Percentiles rank a stretch among this genome's conserved stretches.
Conservation (phyloP, 768 basidiomycete species). For the Rhodotorula taiwanensis region DNA sequence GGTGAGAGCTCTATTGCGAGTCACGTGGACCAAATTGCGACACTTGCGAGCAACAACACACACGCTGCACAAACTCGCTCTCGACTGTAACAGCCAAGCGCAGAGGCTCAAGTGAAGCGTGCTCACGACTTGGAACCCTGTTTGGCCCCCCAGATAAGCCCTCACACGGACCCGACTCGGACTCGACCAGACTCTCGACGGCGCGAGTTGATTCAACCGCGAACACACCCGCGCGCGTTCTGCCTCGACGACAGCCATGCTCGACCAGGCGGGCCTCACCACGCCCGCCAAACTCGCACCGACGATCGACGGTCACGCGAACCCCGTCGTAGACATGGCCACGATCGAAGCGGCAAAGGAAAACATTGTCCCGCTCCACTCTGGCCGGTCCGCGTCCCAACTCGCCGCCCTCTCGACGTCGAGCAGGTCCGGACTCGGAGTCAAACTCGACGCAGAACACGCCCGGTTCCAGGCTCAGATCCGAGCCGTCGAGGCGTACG, state of each 20-base stretch:
- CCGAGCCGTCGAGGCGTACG: conserved; percentile 45
- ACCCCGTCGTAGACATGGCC: conserved; percentile 45
- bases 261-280: not conserved
- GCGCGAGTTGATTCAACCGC: too few relatives aligned
- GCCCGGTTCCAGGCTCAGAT: conserved; percentile 44
- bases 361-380: conserved; percentile 49
- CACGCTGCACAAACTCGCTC: too few relatives aligned
- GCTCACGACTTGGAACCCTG: too few relatives aligned
- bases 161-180: too few relatives aligned
- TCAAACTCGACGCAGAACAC: conserved; percentile 47
- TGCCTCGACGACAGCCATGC: not conserved
- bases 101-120: too few relatives aligned
- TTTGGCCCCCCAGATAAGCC: not conserved
- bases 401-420: conserved; percentile 47
- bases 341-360: conserved; percentile 50
- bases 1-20: too few relatives aligned
- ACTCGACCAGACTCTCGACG: too few relatives aligned
- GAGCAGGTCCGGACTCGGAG: conserved; percentile 60
- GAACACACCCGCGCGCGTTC: not conserved
- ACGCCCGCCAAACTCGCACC: not conserved
- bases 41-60: too few relatives aligned
- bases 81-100: too few relatives aligned
- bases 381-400: conserved; percentile 49
- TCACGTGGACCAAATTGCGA: too few relatives aligned
- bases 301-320: too few relatives aligned